These are phyloP conservation scores for Jamesozyma gamospora DNA, from an alignment of 805 yeast genomes.

Conservation along the genomic window DNA sequence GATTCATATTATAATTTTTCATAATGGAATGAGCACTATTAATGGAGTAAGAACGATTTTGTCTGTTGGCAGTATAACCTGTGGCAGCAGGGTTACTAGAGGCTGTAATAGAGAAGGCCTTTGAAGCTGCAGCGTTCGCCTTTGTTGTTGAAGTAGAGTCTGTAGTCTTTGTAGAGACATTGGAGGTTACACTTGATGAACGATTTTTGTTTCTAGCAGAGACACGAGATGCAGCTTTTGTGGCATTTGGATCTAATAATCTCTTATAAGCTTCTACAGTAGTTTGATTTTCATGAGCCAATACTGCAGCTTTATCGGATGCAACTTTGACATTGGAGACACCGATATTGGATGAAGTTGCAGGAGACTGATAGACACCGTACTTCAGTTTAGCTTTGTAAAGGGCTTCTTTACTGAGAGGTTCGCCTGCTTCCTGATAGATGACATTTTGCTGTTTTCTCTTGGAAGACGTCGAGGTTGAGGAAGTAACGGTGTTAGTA, in stretches of 20 bases:
- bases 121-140: conserved; percentile 22
- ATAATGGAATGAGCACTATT: conserved; percentile 11
- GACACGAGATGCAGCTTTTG: conserved; percentile 24
- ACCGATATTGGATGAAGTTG: conserved; percentile 44
- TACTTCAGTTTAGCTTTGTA: conserved; percentile 65
- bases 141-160: conserved; percentile 2
- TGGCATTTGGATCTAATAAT: conserved; percentile 26
- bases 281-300: conserved; percentile 59
- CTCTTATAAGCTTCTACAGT: conserved; percentile 56
- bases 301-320: conserved; percentile 62
- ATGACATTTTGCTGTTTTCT: conserved; percentile 29
- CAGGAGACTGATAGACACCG: conserved; percentile 44
- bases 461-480: conserved; percentile 1
- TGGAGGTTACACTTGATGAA: conserved; percentile 4
- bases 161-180: no score
- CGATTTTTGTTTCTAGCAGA: background rate
- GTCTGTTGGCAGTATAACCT: background rate
- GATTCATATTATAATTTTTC: no score
- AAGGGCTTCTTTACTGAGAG: conserved; percentile 62
- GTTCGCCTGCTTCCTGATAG: conserved; percentile 62
- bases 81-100: background rate
- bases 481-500: conserved; percentile 5
- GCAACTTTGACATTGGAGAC: conserved; percentile 48
- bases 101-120: conserved; percentile 18
- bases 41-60: conserved; percentile 9